Evolutionary conservation across 768 basidiomycete genomes (phyloP).

Genomic region (Termitomyces sp.): DNA sequence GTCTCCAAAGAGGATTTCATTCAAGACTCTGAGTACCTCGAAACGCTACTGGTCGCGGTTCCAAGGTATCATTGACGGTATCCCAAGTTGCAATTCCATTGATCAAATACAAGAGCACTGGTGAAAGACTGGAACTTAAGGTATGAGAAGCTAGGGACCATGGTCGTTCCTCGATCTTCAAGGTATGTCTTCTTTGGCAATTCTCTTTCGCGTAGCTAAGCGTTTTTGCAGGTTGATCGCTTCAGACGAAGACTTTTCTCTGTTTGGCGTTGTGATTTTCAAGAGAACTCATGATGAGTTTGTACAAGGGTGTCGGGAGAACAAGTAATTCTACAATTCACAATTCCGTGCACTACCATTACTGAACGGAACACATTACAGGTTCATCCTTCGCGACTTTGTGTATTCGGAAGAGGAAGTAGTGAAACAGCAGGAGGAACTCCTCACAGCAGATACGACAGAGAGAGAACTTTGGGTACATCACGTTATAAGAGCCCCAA

Average conservation of each 20-base stretch:
- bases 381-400: conserved; percentile 95
- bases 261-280: conserved; percentile 88
- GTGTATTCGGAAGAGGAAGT: conserved; percentile 81
- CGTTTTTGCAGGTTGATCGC: conserved; percentile 54
- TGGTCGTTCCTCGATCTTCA: conserved; percentile 94
- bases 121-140: conserved; percentile 86
- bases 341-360: not conserved
- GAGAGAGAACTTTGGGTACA: conserved; percentile 97
- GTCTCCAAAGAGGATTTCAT: conserved; percentile 81
- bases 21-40: conserved; percentile 88
- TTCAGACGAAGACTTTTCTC: conserved; percentile 84
- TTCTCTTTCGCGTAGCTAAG: not conserved
- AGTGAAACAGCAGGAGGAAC: conserved; percentile 75
- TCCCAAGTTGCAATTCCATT: conserved; percentile 18
- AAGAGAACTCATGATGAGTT: conserved; percentile 90
- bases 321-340: conserved; percentile 59
- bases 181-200: conserved; percentile 46
- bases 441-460: conserved; percentile 73
- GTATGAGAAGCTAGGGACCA: conserved; percentile 83
- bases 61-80: conserved; percentile 64
- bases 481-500: conserved; percentile 1
- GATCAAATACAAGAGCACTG: conserved; percentile 49
- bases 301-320: conserved; percentile 89
- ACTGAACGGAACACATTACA: conserved; percentile 24
- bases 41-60: conserved; percentile 89